Conservation (phyloP, 306 rosid genomes). For the Inga leiocalycina region DNA sequence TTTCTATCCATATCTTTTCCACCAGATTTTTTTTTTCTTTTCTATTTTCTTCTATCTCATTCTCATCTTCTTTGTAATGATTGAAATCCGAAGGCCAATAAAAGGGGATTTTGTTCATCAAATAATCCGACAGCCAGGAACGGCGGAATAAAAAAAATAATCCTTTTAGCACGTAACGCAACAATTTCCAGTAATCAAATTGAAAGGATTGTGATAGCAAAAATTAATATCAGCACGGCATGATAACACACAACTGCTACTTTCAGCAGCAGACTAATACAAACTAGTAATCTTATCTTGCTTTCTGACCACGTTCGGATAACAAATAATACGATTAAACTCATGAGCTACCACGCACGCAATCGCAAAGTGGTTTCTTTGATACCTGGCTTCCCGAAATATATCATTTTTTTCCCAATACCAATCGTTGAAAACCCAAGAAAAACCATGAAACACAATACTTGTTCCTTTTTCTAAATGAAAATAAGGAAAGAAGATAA, state of each 20-base stretch:
- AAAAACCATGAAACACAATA: slow-evolving; percentile 13
- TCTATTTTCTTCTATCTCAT: not conserved
- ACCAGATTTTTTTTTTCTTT: not conserved
- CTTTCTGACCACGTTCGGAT: slow-evolving; percentile 10
- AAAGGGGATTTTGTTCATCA: not conserved
- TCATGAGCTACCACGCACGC: not conserved
- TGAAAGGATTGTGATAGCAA: not conserved
- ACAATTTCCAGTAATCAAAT: not conserved
- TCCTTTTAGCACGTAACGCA: not conserved
- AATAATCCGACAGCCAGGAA: not conserved
- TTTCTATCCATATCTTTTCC: not conserved
- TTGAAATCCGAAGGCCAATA: not conserved
- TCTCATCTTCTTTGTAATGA: not conserved
- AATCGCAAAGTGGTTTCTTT: not conserved
- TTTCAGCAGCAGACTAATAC: slow-evolving; percentile 18
- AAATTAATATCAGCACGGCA: not conserved
- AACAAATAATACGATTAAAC: not conserved
- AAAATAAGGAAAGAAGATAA: not conserved
- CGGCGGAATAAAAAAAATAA: not conserved
- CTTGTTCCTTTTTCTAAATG: not conserved
- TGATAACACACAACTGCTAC: not conserved
- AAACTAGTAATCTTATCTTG: slow-evolving; percentile 10
- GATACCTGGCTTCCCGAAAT: not conserved
- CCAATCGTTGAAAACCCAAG: slow-evolving; percentile 18
- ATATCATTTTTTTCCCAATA: not conserved